Base-by-base conservation (phyloP, 768 basidiomycete genomes). In the Suillus cothurnatus region DNA sequence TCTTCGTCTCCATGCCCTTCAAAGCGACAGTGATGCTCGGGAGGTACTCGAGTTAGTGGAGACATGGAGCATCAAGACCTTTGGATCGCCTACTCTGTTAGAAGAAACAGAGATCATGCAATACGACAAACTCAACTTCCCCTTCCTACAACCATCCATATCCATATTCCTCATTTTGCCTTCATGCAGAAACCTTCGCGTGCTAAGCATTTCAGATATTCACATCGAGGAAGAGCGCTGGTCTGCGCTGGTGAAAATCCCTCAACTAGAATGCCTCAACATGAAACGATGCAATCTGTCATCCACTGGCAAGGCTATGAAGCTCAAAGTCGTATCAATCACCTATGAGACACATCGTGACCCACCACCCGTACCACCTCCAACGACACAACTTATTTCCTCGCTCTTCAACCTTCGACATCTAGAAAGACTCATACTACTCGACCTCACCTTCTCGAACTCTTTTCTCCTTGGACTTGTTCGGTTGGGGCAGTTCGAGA, bases 271-370 rank as follows among this genome's bases (percentile, higher is more conserved):
- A 36, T 57, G 15, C 34, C 56, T 57, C 14, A 17, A 23, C 15
- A 36, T 38, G 36, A 23, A 55, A 32, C 53, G 56, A 36, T 57
- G 56, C 23, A 17, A 15, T 36, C n/a, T 57, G 2, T 23, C 34
- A 17, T 57, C n/a, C n/a, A 6, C n/a, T 38, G 34, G 1, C n/a
- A 21, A 36, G 34, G n/a, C 15, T 14, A 36, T 57, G 56, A 36
- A 23, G 7, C 56, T 57, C 34, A 57, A 57, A 23, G 56, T 57
- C 56, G 34, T 57, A 23, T 57, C 23, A 36, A 36, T 57, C n/a
- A 36, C 15, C 6, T 23, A 36, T 17, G 34, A 57, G n/a, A 8
- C 34, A 36, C 56, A 15, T 36, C n/a, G n/a, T 15, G 34, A 36
- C n/a, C n/a, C 34, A 17, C 15, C n/a, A 23, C n/a, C 7, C 34